A percentile compares a stretch with the other conserved stretches of the same genome.
Evolutionary conservation across 192 early-diverging fungal species (phyloP).

Genomic region (Pecoramyces ruminantium): DNA sequence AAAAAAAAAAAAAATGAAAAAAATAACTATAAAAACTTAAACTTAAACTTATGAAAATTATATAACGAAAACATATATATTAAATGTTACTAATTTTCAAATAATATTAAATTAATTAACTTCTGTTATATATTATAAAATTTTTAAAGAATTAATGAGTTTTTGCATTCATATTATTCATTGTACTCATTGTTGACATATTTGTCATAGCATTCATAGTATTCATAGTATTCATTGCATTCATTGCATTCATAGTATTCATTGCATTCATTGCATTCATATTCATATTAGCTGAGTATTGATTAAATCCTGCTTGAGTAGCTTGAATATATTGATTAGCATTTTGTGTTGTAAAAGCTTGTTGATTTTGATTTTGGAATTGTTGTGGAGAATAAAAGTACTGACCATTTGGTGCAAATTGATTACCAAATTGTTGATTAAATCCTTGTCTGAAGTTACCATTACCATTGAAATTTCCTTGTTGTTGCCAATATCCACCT

Average conservation of each 20-base stretch:
- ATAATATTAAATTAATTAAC: no score
- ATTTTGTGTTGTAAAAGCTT: not conserved
- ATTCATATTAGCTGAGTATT: not conserved
- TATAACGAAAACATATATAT: no score
- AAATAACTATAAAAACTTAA: no score
- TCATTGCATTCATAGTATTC: not conserved
- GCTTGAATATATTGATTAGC: not conserved
- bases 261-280: not conserved
- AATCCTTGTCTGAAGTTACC: not conserved
- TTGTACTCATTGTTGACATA: not conserved
- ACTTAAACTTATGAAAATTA: no score
- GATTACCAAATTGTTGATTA: not conserved
- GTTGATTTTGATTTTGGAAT: not conserved
- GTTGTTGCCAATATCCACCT: not conserved
- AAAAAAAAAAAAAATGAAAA: no score
- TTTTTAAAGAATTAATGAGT: not conserved
- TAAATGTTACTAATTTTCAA: no score
- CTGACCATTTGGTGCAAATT: not conserved
- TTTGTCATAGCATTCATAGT: not conserved
- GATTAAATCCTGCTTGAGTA: not conserved
- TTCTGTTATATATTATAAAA: no score
- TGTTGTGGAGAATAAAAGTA: not conserved
- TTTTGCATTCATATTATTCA: not conserved
- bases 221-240: not conserved
- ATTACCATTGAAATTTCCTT: not conserved